Evolutionary conservation across 345 rosid genomes (phyloP), one percentile per base, ranked within the genome.

Genomic region (Erodium maritimum): DNA sequence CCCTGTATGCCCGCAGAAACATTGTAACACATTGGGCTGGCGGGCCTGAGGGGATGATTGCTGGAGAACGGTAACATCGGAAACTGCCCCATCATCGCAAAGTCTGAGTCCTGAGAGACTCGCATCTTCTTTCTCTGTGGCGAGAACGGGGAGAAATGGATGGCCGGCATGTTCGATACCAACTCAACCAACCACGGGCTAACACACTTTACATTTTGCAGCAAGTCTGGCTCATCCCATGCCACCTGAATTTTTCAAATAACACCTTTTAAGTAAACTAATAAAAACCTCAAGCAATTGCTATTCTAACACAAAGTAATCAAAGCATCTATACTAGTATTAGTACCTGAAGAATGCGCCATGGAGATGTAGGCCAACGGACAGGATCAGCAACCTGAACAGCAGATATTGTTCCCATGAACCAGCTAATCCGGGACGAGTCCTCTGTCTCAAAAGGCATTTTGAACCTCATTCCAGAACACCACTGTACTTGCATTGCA

Each of bases 1-100:
- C 97, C 99, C 99, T 94, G 99, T 83, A 94, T 82, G 80, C 97
- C 91, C 79, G 83, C 86, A 75, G 96, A 89, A 81, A 80, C 76
- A 69, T 80, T 85, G 67, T 85, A 79, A 79, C 78, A 65, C 55
- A 87, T 69, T 65, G 85, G 85, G 73, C 80, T 87, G 83, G 78
- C 72, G 25, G 76, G 67, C 58, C 76, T 65, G 25, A 77, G 78
- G 17, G 77, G 82, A 69, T 80, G 82, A 69, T 80, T 87, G 73
- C 80, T 62, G 24, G 90, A 71, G 66, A 81, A 84, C 57, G 93
- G 67, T 17, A 93, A 82, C 61, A 80, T 64, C 11, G 86, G 77
- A 61, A 89, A 61, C 18, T 80, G 88, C 52, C 67, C 76, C 3
- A 84, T 29, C 33, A 73, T 66, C 67, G 83, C 67, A 63, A 82